Base-by-base conservation (phyloP, 805 yeast species). In the Kuraishia cidri region DNA sequence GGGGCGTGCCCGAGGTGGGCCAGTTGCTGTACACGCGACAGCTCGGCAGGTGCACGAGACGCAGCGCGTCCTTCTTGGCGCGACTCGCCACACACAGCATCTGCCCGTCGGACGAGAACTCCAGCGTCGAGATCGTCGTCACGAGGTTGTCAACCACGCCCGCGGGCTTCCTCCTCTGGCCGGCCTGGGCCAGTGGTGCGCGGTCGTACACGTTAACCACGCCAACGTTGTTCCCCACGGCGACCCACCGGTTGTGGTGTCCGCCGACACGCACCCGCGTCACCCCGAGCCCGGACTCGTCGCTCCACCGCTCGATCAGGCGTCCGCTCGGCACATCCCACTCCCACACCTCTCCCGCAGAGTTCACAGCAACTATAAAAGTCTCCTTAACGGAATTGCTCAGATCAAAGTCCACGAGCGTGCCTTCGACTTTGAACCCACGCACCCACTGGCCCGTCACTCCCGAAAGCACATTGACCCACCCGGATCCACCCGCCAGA, bases 1-100 rank as follows among this genome's bases (percentile, higher is more conserved):
- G 68, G 8, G 98, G 97, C 1, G 98, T 90, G 5, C 87, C 87
- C 33, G 90, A 78, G 2, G 97, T 92, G 12, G 99, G 99, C 98
- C 98, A 92, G 62, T 92, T 92, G 31, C 78, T 67, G 59, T 78
- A 92, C 5, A 85, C 95, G 13, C 84, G 72, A 42, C 90, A 85
- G 17, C 83, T 70, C 15, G 97, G 95, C 36, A 90, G 58, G 52
- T 92, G 97, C 9, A 86, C 88, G 41, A 92, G 54, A 47, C 88
- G 72, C 39, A 92, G 63, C 3, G 96, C 84, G 55, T 92, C 97
- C 46, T 79, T 76, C 60, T 79, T 76, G 4, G 80, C 86, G 46
- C 94, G 69, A 6, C 94, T 82, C 0, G 96, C 90, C 41, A 88
- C 69, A 45, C 86, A 81, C 40, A 92, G 60, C 12, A 92, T 57